These are phyloP conservation scores for Wickerhamiella siamensis DNA, from an alignment of 805 yeast genomes.

Conservation along the genomic window DNA sequence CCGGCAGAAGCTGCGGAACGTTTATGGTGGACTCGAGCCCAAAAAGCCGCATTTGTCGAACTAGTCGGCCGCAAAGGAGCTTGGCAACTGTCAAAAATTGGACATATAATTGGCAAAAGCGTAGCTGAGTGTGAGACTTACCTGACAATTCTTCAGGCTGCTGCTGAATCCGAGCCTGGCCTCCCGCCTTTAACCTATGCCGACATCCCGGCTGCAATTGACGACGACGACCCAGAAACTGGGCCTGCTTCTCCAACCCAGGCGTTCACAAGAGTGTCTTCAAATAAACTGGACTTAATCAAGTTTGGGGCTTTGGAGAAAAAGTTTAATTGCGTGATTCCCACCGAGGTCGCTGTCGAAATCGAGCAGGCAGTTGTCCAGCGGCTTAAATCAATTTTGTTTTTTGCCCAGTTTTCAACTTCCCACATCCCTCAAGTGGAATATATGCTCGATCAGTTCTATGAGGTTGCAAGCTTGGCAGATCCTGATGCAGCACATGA, in stretches of 20 bases:
- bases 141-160: conserved; percentile 2
- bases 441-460: not conserved
- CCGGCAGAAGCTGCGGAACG: not conserved
- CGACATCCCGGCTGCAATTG: conserved; percentile 14
- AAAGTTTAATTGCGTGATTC: not conserved
- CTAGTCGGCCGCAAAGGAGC: conserved; percentile 12
- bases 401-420: not conserved
- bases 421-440: not conserved
- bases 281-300: not conserved
- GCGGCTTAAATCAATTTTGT: not conserved
- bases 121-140: conserved; percentile 11
- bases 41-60: conserved; percentile 11
- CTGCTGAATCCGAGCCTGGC: not conserved
- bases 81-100: conserved; percentile 8
- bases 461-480: too few relatives aligned
- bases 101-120: conserved; percentile 9
- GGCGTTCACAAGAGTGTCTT: not conserved
- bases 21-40: conserved; percentile 10
- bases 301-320: not conserved
- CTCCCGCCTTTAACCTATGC: not conserved
- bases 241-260: not conserved
- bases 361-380: not conserved
- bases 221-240: conserved; percentile 3
- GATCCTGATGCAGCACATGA: too few relatives aligned
- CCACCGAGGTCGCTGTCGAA: not conserved